Conservation (phyloP, 1,284 basidiomycete genomes). For the Tilletia walkeri region DNA sequence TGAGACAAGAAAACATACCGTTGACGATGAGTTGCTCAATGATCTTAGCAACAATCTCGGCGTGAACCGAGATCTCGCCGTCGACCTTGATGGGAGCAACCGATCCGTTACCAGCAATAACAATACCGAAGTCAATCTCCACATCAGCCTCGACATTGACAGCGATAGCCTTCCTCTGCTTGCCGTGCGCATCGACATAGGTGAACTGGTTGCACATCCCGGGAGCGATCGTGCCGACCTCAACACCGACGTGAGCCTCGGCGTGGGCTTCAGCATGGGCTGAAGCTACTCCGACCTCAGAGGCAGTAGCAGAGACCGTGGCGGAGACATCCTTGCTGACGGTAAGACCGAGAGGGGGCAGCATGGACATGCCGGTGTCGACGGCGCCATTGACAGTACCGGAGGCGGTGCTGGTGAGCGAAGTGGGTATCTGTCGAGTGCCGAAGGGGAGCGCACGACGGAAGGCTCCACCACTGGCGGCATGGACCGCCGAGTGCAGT, state of each 20-base stretch:
- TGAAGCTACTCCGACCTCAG: too few species aligned
- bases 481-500: background rate
- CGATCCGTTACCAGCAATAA: background rate
- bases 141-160: constrained; percentile 3
- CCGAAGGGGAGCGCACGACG: too few species aligned
- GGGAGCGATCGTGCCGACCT: background rate
- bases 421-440: too few species aligned
- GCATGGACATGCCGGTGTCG: background rate
- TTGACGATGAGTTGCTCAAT: background rate
- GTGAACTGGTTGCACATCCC: constrained; percentile 1
- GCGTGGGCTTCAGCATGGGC: too few species aligned
- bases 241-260: background rate
- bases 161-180: background rate
- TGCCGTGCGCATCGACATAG: constrained; percentile 1
- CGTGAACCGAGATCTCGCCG: background rate
- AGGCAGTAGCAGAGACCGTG: too few species aligned
- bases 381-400: too few species aligned
- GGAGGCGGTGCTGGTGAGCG: too few species aligned
- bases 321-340: background rate
- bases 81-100: background rate
- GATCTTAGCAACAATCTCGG: background rate
- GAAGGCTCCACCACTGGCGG: too few species aligned
- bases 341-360: background rate
- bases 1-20: background rate
- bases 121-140: constrained; percentile 11